Evolutionary conservation across 1,139 yeast species (phyloP), one percentile per base, ranked within the genome.

Genomic region (Magnusiomyces tetraspermus): DNA sequence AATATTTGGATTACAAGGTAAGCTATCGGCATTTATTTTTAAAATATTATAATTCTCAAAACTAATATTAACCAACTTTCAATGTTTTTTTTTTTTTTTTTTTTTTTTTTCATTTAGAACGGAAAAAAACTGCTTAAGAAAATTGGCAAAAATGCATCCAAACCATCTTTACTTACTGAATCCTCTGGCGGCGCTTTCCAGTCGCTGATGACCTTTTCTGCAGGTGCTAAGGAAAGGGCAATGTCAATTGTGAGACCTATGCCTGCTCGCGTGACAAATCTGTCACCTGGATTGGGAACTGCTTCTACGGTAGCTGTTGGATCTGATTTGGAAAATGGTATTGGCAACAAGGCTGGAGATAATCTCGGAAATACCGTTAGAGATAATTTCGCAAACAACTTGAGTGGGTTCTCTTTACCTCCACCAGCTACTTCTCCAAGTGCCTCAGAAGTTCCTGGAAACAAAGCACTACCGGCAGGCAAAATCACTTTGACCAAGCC

Each of bases 1-100:
- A 84, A 64, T 88, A 89, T 61, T 72, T 89, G 42, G 82, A 87
- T 67, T 89, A 89, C 64, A 83, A 83, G 63, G 70, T 70, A 24
- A 46, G 63, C 43, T n/a, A 17, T n/a, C 5, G 13, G 33, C 8
- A 13, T 30, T 30, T 30, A 13, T 13, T 30, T 8, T 30, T 8
- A 13, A 8, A 13, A 8, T 30, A 13, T 30, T 8, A 8, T 30
- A 8, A 13, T 30, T 8, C 13, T 13, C 13, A 13, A 30, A 30
- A 10, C n/a, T 8, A 30, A 30, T 30, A n/a, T n/a, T 36, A n/a
- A 36, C 15, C 5, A 10, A 36, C 17, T 13, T 5, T 36, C 15
- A 23, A 17, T 38, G 11, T 8, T 22, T 28, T 28, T 28, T 28
- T 11, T 8, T 28, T 28, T 28, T 6, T 8, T 28, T 28, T 28